Base-by-base conservation (phyloP, 139 green algal genomes). In the Eudorina sp. region DNA sequence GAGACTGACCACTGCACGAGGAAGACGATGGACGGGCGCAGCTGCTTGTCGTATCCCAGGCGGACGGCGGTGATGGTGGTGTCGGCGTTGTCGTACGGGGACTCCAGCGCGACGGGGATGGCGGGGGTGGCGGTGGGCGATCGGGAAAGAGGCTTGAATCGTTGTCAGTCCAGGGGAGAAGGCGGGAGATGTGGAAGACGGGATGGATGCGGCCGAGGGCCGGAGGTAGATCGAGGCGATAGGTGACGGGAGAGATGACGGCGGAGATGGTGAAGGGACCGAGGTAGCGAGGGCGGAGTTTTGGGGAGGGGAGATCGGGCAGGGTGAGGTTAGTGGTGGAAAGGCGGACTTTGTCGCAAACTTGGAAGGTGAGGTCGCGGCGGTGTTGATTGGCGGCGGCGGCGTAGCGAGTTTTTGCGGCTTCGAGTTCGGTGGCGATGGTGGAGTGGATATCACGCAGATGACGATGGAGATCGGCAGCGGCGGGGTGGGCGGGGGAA, bases 301-400 rank as follows among this genome's bases (percentile, higher is more conserved):
- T 90, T 1, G 69, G 27, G 16, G 41, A 82, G n/a, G 85, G 85
- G 6, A 85, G 38, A 36, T 66, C 53, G 34, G 55, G 27, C 16
- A 89, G 73, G 73, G 34, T 55, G 73, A 89, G 62, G 85, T 85
- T 55, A 8, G 69, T 38, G 69, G 85, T 85, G 72, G 72, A 85
- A 34, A 90, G 74, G 53, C 36, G 85, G 25, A 90, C 85, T 8
- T 31, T 53, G 45, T 90, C 85, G 18, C 85, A 73, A 46, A 80
- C 36, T n/a, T 55, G n/a, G 73, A 90, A 90, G 73, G 73, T 77
- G 43, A 90, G 4, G 38, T 69, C 72, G 13, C 85, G 73, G 55
- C 85, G 72, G 55, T 78, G 55, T 2, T 38, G 74, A 73, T 90
- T 85, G 43, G 74, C 85, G 36, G 51, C 0, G 3, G 64, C 41